phyloP scores from a whole-genome alignment of 2,329 filamentous ascomycete species.

The Hymenoscyphus fructigenus region DNA sequence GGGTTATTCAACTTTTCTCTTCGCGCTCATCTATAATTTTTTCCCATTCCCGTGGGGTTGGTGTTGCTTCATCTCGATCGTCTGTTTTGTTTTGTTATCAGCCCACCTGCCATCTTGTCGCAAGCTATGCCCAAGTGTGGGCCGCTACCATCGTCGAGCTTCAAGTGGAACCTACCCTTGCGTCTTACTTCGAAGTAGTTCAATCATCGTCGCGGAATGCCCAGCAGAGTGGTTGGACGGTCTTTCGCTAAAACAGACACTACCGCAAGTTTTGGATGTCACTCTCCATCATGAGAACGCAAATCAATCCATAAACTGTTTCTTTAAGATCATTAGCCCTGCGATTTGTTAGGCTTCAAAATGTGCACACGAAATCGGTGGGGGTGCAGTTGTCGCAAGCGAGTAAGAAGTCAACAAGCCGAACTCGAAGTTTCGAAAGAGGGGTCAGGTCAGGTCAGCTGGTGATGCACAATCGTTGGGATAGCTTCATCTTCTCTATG shows the following conservation, averaged over 20 bases:
- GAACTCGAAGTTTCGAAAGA: conserved; percentile 7
- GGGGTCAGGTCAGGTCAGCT: conserved; percentile 17
- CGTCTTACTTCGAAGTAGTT: not conserved
- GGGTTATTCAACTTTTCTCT: conserved; percentile 14
- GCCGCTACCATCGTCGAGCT: not conserved
- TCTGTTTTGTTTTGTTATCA: not conserved
- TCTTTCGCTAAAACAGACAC: not conserved
- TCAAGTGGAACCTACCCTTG: not conserved
- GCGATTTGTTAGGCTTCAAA: not conserved
- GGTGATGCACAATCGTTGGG: conserved; percentile 19
- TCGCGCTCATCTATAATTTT: not conserved
- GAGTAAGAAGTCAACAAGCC: conserved; percentile 10
- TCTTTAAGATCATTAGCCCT: not conserved
- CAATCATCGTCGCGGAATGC: conserved; percentile 1
- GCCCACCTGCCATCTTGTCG: not conserved
- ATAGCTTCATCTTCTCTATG: conserved; percentile 12
- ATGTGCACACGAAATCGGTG: not conserved
- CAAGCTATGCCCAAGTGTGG: not conserved
- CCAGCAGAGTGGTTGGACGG: not conserved
- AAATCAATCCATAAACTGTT: not conserved
- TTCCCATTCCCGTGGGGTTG: not conserved
- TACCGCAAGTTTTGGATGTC: not conserved
- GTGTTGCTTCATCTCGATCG: not conserved
- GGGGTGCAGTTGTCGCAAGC: not conserved
- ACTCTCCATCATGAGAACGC: not conserved